These are phyloP conservation scores for Fusarium piperis DNA, from an alignment of 2,329 filamentous ascomycete species.

Conservation along the genomic window DNA sequence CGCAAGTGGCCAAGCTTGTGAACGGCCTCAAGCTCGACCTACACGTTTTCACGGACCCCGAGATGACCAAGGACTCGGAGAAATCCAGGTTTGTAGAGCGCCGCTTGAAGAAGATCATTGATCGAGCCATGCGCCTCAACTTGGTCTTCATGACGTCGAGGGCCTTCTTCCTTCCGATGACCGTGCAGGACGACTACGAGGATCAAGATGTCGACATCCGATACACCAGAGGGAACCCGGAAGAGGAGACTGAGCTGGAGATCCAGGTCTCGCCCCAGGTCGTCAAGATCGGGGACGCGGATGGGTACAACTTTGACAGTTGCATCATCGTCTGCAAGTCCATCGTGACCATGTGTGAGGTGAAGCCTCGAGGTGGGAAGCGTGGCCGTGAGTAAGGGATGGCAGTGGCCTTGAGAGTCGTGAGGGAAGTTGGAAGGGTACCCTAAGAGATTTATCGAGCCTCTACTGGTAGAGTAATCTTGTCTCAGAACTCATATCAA, in stretches of 20 bases:
- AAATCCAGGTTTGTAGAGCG: neutral
- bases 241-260: neutral
- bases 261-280: constrained; percentile 22
- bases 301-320: constrained; percentile 13
- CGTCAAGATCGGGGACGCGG: constrained; percentile 23
- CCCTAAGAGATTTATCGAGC: neutral
- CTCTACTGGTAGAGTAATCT: neutral
- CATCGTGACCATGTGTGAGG: constrained; percentile 1
- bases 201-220: constrained; percentile 1
- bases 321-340: constrained; percentile 1
- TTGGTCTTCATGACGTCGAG: constrained; percentile 11
- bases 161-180: constrained; percentile 16
- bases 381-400: neutral
- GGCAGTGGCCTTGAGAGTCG: neutral
- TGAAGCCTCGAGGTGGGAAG: neutral
- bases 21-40: neutral
- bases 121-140: constrained; percentile 9
- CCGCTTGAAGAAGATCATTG: neutral
- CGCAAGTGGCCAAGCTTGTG: neutral
- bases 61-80: neutral
- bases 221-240: neutral
- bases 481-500: neutral
- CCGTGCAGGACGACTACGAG: neutral
- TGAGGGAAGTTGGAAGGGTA: neutral
- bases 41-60: constrained; percentile 16